Evolutionary conservation across 495 filamentous ascomycete species (phyloP).

Genomic region (Daldinia childiae): DNA sequence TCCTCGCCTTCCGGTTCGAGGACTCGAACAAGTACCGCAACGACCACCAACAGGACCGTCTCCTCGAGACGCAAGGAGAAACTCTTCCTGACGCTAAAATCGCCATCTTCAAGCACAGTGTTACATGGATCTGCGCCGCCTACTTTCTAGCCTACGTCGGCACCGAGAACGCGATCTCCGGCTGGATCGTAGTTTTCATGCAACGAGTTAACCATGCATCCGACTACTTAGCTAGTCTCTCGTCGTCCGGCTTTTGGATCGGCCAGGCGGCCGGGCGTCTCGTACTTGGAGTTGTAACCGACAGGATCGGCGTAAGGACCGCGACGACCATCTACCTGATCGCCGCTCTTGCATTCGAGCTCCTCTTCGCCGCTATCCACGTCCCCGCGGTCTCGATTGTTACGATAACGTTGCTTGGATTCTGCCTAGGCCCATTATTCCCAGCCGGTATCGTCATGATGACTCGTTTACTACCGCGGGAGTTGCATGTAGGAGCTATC

Average conservation of each 20-base stretch:
- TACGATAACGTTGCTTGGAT: conserved; percentile 68
- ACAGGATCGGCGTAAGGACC: conserved; percentile 66
- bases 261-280: conserved; percentile 74
- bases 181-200: conserved; percentile 81
- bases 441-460: conserved; percentile 71
- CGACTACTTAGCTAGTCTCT: conserved; percentile 71
- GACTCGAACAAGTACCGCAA: conserved; percentile 65
- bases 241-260: conserved; percentile 77
- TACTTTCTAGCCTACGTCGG: conserved; percentile 77
- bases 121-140: conserved; percentile 72
- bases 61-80: conserved; percentile 24
- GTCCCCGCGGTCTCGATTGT: conserved; percentile 68
- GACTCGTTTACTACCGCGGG: conserved; percentile 71
- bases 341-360: conserved; percentile 67
- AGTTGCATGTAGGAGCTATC: conserved; percentile 74
- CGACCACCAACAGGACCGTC: conserved; percentile 45
- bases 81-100: conserved; percentile 37
- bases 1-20: conserved; percentile 66
- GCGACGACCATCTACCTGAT: conserved; percentile 58
- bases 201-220: conserved; percentile 70
- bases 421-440: conserved; percentile 74
- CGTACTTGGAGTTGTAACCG: conserved; percentile 64
- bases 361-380: conserved; percentile 73
- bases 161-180: conserved; percentile 73
- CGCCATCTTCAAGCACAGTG: conserved; percentile 27